Conservation (phyloP, 306 rosid species). For the Pterocarpus santalinus region DNA sequence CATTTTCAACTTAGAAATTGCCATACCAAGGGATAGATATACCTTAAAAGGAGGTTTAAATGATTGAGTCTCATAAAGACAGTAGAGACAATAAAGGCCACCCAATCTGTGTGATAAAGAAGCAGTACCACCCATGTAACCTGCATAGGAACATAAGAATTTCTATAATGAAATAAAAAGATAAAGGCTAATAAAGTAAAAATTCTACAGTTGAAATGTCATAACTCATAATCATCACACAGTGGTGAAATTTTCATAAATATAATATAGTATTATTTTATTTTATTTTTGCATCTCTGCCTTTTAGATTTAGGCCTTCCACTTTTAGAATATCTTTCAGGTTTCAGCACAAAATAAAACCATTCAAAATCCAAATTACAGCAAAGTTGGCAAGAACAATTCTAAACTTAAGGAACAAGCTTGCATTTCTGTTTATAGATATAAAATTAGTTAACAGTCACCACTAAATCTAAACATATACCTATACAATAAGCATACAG, state of each 20-base stretch:
- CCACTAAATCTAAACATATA: constrained; percentile 37
- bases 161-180: constrained; percentile 9
- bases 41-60: constrained; percentile 77
- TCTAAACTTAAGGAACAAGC: background rate
- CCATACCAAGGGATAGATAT: constrained; percentile 83
- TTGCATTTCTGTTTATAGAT: constrained; percentile 26
- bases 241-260: constrained; percentile 27
- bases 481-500: constrained; percentile 82
- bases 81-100: constrained; percentile 85
- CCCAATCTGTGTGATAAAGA: constrained; percentile 73
- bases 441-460: constrained; percentile 5
- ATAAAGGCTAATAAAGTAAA: constrained; percentile 5
- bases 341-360: constrained; percentile 40
- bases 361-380: constrained; percentile 27
- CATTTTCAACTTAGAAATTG: constrained; percentile 17
- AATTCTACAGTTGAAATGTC: background rate
- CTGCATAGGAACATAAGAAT: constrained; percentile 57
- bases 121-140: constrained; percentile 60
- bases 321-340: background rate
- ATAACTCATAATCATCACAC: background rate
- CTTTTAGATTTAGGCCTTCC: background rate
- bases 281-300: constrained; percentile 10
- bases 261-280: background rate
- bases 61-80: constrained; percentile 90
- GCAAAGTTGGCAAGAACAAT: background rate